Conservation (phyloP, 805 yeast species). For the Komagataella pseudopastoris region DNA sequence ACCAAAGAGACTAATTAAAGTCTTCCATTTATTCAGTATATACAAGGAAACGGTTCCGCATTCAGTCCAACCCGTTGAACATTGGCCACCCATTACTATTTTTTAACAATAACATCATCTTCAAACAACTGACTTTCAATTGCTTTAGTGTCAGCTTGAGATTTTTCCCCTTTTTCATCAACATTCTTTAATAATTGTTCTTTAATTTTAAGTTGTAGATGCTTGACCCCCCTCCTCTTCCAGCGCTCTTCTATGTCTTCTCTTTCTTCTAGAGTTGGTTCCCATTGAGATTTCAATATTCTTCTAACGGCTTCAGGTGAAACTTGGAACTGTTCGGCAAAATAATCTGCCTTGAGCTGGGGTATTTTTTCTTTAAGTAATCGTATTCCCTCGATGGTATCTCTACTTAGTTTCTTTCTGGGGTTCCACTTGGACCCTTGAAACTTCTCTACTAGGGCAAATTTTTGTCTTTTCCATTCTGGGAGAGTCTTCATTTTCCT, state of each 20-base stretch:
- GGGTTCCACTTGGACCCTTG: slow-evolving; percentile 55
- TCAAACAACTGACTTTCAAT: background rate
- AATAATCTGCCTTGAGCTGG: slow-evolving; percentile 36
- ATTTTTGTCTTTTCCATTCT: slow-evolving; percentile 60
- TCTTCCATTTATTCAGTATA: background rate
- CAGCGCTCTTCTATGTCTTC: slow-evolving; percentile 35
- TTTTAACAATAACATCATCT: background rate
- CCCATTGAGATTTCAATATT: slow-evolving; percentile 67
- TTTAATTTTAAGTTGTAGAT: background rate
- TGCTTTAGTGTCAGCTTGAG: background rate
- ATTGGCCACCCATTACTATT: background rate
- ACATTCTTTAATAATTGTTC: background rate
- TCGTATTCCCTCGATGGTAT: slow-evolving; percentile 53
- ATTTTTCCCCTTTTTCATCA: background rate
- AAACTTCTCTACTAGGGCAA: slow-evolving; percentile 48
- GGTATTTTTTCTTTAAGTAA: slow-evolving; percentile 45
- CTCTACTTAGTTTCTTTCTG: slow-evolving; percentile 48
- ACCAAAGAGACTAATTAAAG: background rate
- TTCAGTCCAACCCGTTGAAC: background rate
- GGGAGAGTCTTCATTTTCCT: slow-evolving; percentile 27
- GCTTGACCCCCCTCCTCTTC: slow-evolving; percentile 29
- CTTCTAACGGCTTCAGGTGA: slow-evolving; percentile 79
- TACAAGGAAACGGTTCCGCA: background rate
- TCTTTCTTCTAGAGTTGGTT: slow-evolving; percentile 45
- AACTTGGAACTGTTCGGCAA: slow-evolving; percentile 51